phyloP scores from a whole-genome alignment of 2,329 filamentous ascomycete genomes.

The Monilinia laxa region DNA sequence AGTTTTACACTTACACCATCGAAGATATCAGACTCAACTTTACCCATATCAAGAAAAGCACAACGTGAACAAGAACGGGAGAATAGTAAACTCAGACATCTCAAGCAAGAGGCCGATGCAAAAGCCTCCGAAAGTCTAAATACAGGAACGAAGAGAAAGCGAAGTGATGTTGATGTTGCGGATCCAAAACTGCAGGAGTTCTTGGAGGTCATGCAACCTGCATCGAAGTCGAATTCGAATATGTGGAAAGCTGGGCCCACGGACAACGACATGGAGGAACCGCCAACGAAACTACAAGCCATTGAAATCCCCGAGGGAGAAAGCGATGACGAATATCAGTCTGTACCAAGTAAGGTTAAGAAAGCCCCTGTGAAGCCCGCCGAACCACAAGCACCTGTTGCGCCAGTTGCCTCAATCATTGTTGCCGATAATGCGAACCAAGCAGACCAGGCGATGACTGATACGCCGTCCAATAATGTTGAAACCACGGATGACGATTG shows the following conservation, averaged over 20 bases:
- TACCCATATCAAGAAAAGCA: slow-evolving; percentile 43
- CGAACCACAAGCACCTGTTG: slow-evolving; percentile 5
- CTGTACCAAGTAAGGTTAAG: slow-evolving; percentile 54
- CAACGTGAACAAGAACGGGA: slow-evolving; percentile 41
- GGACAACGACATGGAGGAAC: slow-evolving; percentile 42
- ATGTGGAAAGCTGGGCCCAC: slow-evolving; percentile 58
- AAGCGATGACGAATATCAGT: slow-evolving; percentile 75
- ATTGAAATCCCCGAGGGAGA: slow-evolving; percentile 53
- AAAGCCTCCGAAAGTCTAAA: slow-evolving; percentile 42
- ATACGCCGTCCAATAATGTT: slow-evolving; percentile 24
- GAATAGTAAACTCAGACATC: slow-evolving; percentile 29
- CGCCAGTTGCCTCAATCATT: slow-evolving; percentile 20
- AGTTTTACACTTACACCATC: neutral
- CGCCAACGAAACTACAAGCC: slow-evolving; percentile 44
- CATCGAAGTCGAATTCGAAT: slow-evolving; percentile 62
- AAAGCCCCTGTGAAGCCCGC: slow-evolving; percentile 29
- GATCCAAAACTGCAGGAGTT: slow-evolving; percentile 86
- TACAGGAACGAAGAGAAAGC: slow-evolving; percentile 61
- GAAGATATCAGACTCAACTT: slow-evolving; percentile 42
- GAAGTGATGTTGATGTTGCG: slow-evolving; percentile 55
- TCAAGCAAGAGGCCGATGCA: slow-evolving; percentile 29
- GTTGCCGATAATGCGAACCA: slow-evolving; percentile 32
- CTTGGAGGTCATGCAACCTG: slow-evolving; percentile 74
- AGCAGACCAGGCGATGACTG: slow-evolving; percentile 21
- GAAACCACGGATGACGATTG: slow-evolving; percentile 67